These are phyloP conservation scores for Botrytis galanthina DNA, from an alignment of 2,329 filamentous ascomycete genomes.

Conservation along the genomic window DNA sequence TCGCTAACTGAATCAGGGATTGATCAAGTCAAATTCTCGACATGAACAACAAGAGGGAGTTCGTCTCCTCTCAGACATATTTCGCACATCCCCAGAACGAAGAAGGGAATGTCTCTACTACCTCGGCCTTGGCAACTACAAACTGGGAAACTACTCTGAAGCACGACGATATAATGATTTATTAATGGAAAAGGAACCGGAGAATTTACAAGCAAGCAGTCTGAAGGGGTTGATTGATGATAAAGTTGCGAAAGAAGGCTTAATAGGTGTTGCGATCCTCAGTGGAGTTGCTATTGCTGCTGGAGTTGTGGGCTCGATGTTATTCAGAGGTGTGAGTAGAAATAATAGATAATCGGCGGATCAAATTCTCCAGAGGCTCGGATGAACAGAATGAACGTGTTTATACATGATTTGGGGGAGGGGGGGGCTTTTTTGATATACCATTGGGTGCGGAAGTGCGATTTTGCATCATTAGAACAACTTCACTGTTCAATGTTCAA, in stretches of 20 bases:
- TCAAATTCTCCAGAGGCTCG: background rate
- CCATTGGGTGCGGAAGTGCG: conserved; percentile 25
- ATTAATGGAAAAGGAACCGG: conserved; percentile 84
- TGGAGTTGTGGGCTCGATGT: conserved; percentile 84
- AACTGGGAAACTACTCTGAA: conserved; percentile 95
- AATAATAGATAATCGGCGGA: conserved; percentile 37
- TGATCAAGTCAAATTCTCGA: conserved; percentile 87
- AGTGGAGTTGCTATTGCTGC: conserved; percentile 90
- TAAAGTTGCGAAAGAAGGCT: conserved; percentile 89
- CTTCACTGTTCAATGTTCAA: background rate
- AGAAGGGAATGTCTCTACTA: conserved; percentile 98
- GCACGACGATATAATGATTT: conserved; percentile 93
- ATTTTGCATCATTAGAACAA: background rate
- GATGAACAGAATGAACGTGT: background rate
- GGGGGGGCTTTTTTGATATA: conserved; percentile 29
- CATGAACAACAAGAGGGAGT: conserved; percentile 92
- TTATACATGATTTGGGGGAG: conserved; percentile 18
- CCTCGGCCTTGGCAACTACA: conserved; percentile 94
- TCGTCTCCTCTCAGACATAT: conserved; percentile 91
- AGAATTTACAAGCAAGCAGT: conserved; percentile 86
- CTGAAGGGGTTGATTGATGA: conserved; percentile 88
- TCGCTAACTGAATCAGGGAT: conserved; percentile 58
- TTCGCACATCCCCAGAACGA: conserved; percentile 87
- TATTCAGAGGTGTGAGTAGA: conserved; percentile 73
- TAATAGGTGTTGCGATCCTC: conserved; percentile 92